These are phyloP conservation scores for Phaeosphaeria sp. DNA, from an alignment of 2,329 filamentous ascomycete species.

Conservation along the genomic window DNA sequence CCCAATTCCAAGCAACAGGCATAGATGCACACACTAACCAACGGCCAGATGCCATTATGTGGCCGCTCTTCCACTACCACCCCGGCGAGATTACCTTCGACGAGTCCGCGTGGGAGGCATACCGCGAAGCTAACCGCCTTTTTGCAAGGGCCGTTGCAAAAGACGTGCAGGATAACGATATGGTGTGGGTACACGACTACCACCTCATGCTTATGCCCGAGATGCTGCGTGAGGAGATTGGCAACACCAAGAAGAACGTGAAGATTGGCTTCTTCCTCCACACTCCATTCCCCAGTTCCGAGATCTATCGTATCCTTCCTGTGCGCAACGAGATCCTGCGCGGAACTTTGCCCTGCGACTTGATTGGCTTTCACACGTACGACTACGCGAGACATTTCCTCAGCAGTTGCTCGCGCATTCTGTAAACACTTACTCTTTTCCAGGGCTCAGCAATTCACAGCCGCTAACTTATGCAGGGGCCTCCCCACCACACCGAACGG, in stretches of 20 bases:
- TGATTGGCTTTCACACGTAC: conserved; percentile 98
- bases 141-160: conserved; percentile 88
- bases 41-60: conserved; percentile 81
- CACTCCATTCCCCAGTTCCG: conserved; percentile 94
- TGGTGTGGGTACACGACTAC: conserved; percentile 99
- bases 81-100: conserved; percentile 98
- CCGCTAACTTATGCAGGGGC: conserved; percentile 50
- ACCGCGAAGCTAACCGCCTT: conserved; percentile 88
- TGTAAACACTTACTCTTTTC: conserved; percentile 59
- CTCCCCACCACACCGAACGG: conserved; percentile 87
- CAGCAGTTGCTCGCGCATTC: conserved; percentile 92
- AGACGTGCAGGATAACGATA: conserved; percentile 89
- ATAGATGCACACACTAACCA: conserved; percentile 8
- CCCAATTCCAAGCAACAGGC: neutral
- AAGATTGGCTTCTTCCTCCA: conserved; percentile 99
- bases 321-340: conserved; percentile 87
- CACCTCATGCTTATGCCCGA: conserved; percentile 96
- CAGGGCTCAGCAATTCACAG: neutral
- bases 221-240: conserved; percentile 92
- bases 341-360: conserved; percentile 88
- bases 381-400: conserved; percentile 98
- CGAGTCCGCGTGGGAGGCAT: conserved; percentile 91
- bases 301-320: conserved; percentile 95
- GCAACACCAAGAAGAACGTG: conserved; percentile 81
- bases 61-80: conserved; percentile 99